Conservation (phyloP, 2,329 filamentous ascomycete species). For the Torrubiellomyces zombiae region DNA sequence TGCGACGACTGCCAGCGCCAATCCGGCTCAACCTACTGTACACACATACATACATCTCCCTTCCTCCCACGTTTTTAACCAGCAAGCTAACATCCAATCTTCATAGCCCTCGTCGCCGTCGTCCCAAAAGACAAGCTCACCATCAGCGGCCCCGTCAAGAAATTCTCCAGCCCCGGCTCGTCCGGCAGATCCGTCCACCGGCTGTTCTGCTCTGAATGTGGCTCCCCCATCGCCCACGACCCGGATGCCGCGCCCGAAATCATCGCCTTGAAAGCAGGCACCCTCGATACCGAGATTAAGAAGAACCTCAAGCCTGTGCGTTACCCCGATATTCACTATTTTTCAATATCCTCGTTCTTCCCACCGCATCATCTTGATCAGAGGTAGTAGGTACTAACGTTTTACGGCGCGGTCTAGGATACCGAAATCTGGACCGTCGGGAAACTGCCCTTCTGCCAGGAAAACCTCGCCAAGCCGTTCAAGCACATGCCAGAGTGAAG, state of each 20-base stretch:
- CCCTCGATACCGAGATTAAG: conserved; percentile 47
- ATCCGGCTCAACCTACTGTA: conserved; percentile 51
- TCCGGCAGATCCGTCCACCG: conserved; percentile 50
- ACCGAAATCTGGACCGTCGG: conserved; percentile 54
- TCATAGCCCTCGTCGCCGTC: conserved; percentile 45
- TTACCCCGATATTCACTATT: conserved; percentile 5
- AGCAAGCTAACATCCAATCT: background rate
- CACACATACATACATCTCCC: conserved; percentile 9
- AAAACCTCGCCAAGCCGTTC: conserved; percentile 46
- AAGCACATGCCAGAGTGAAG: conserved; percentile 43
- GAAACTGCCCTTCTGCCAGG: conserved; percentile 56
- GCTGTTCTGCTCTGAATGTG: conserved; percentile 53
- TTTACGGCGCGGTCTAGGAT: conserved; percentile 21
- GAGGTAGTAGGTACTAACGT: no score
- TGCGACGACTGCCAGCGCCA: conserved; percentile 60
- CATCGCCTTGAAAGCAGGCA: conserved; percentile 53
- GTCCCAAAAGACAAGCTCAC: conserved; percentile 50
- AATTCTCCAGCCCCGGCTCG: conserved; percentile 39
- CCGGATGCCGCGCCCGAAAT: conserved; percentile 53
- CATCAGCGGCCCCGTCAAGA: conserved; percentile 48
- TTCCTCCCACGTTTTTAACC: background rate
- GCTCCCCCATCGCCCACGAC: conserved; percentile 53
- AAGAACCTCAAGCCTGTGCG: conserved; percentile 48
- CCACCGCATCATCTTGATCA: no score
- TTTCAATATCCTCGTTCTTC: no score